Base-by-base conservation (phyloP, 257 asterid genomes). In the Solanum commersonii region DNA sequence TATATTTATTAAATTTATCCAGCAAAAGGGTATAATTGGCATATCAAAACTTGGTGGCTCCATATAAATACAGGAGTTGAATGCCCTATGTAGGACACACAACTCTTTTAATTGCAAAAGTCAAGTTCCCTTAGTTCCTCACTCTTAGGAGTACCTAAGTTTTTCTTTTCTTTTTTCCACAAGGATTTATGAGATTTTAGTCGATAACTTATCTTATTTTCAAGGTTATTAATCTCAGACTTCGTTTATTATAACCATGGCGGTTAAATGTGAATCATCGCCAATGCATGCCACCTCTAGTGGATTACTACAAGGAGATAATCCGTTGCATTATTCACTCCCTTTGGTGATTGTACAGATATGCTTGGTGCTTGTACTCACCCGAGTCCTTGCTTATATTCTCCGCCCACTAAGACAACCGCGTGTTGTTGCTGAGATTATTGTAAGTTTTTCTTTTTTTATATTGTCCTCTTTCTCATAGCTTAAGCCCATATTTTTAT, bases 381-480 rank as follows among this genome's bases (percentile, higher is more conserved):
- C 85, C 5, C 85, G 85, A 27, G 18, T 44, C 18, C 67, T 44
- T 10, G 85, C 85, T 5, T 79, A 44, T 79, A 3, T 79, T 27
- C 85, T 79, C 40, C 85, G 85, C 3, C 85, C 85, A 44, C 29
- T 79, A 5, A 79, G 85, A 79, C 85, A 79, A 79, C 85, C 85
- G 10, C 85, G 85, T 44, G 85, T 79, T 29, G 15, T 79, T 79
- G 85, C 85, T 44, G 85, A 79, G 18, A 79, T 79, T 44, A 79
- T 79, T 16, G 85, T 79, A 44, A 79, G 85, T 27, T 5, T 27
- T 27, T 79, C 1, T 10, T 79, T 1, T 44, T 5, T 40, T 4
- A 2, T 0, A 4, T n/a, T 63, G 2, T n/a, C 14, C 4, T n/a
- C 34, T 38, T 18, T 38, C 18, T 23, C 34, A 1, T 0, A 1